A percentile compares a stretch with the other conserved stretches of the same genome.
These are phyloP conservation scores for Neofusicoccum umdonicola DNA, from an alignment of 2,329 filamentous ascomycete genomes.

Conservation along the genomic window DNA sequence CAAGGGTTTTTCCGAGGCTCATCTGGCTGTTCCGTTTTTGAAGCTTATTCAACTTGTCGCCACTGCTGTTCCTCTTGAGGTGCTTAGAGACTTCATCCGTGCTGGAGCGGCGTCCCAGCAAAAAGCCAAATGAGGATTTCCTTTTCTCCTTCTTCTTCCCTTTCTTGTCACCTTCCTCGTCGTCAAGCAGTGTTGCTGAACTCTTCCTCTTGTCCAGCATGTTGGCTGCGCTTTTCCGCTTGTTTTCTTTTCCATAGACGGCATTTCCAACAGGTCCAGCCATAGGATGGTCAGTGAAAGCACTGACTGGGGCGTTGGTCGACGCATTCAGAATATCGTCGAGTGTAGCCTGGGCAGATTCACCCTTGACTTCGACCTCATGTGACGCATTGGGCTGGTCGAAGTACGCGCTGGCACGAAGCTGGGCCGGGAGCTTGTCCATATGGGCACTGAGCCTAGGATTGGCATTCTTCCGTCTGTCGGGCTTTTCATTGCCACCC, in stretches of 20 bases:
- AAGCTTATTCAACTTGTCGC: constrained; percentile 39
- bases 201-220: constrained; percentile 9
- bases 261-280: constrained; percentile 73
- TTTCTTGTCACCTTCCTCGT: constrained; percentile 19
- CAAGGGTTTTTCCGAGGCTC: constrained; percentile 1
- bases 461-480: constrained; percentile 29
- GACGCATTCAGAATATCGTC: constrained; percentile 92
- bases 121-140: constrained; percentile 34
- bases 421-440: constrained; percentile 69
- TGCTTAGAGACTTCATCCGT: constrained; percentile 39
- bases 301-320: constrained; percentile 79
- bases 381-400: constrained; percentile 62
- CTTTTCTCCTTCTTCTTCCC: constrained; percentile 32
- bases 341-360: constrained; percentile 83
- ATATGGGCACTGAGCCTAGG: constrained; percentile 34
- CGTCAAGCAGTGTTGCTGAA: constrained; percentile 2
- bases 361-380: constrained; percentile 61
- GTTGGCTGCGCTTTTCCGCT: constrained; percentile 37
- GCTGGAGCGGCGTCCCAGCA: constrained; percentile 36
- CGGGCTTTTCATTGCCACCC: constrained; percentile 22
- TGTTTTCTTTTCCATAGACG: constrained; percentile 60
- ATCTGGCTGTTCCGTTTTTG: constrained; percentile 40
- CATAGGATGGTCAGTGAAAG: constrained; percentile 86
- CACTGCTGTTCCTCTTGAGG: constrained; percentile 38
- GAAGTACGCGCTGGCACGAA: constrained; percentile 90